Percentiles rank a stretch among this genome's conserved stretches.
Evolutionary conservation across 2,329 filamentous ascomycete genomes (phyloP).

Genomic region (Neofusicoccum laricinum): DNA sequence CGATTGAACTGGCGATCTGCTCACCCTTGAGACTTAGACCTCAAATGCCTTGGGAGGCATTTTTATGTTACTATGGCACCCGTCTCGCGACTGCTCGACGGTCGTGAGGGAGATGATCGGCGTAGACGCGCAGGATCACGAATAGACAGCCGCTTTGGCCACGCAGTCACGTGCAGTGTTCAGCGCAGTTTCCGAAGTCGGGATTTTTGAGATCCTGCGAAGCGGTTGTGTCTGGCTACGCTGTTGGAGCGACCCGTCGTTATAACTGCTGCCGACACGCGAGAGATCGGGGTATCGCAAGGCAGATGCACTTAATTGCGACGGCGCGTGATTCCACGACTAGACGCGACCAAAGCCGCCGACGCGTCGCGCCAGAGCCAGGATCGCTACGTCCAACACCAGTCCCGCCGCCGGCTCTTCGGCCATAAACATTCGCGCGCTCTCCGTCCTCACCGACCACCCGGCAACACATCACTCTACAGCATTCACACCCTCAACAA

Average conservation of each 20-base stretch:
- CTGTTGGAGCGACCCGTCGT: neutral
- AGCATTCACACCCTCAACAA: neutral
- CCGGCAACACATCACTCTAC: slow-evolving; percentile 2
- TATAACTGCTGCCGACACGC: neutral
- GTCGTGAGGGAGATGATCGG: too few species aligned
- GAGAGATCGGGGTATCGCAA: neutral
- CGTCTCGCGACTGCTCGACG: too few species aligned
- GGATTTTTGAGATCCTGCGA: too few species aligned
- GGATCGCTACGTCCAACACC: slow-evolving; percentile 6
- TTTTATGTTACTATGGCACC: too few species aligned
- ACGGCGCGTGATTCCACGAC: slow-evolving; percentile 1
- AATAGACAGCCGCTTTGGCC: neutral
- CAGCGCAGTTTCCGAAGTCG: too few species aligned
- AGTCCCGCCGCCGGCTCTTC: slow-evolving; percentile 12
- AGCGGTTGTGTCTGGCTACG: too few species aligned
- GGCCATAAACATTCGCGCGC: slow-evolving; percentile 12
- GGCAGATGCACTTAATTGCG: neutral
- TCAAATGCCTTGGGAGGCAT: too few species aligned
- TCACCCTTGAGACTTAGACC: too few species aligned
- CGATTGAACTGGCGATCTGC: too few species aligned
- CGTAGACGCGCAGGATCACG: too few species aligned
- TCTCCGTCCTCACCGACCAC: neutral
- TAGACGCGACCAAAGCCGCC: neutral
- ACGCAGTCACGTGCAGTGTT: neutral
- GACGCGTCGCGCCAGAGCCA: slow-evolving; percentile 10